A percentile compares a stretch with the other conserved stretches of the same genome.
Conservation (phyloP, 768 basidiomycete species). For the Leccinum subgranulosum region DNA sequence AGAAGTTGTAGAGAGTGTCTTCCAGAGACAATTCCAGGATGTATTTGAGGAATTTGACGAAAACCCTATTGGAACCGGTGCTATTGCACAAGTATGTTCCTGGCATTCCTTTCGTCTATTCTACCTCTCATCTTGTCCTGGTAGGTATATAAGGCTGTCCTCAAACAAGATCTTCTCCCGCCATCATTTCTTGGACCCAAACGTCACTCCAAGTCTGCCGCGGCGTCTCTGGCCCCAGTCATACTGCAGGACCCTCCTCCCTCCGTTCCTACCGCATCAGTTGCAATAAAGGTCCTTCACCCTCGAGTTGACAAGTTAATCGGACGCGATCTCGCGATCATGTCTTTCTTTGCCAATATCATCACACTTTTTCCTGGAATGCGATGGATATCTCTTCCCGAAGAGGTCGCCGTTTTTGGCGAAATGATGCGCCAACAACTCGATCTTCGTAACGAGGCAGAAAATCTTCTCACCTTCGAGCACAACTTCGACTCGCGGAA, state of each 20-base stretch:
- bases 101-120: slow-evolving; percentile 17
- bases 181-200: slow-evolving; percentile 80
- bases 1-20: slow-evolving; percentile 76
- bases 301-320: slow-evolving; percentile 82
- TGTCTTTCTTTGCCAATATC: slow-evolving; percentile 84
- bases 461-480: slow-evolving; percentile 84
- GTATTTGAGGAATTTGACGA: slow-evolving; percentile 91
- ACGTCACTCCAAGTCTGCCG: slow-evolving; percentile 45
- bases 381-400: slow-evolving; percentile 93
- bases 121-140: neutral
- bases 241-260: slow-evolving; percentile 55
- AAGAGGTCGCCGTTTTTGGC: slow-evolving; percentile 94
- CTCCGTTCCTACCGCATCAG: slow-evolving; percentile 76
- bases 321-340: slow-evolving; percentile 87
- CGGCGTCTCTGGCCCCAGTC: slow-evolving; percentile 52
- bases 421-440: slow-evolving; percentile 95
- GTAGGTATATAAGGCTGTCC: slow-evolving; percentile 85
- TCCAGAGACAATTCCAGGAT: slow-evolving; percentile 77
- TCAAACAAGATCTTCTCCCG: slow-evolving; percentile 82
- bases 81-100: slow-evolving; percentile 76
- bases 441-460: slow-evolving; percentile 85
- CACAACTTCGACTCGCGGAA: slow-evolving; percentile 77
- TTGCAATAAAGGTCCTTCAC: slow-evolving; percentile 96
- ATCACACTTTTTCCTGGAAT: slow-evolving; percentile 85
- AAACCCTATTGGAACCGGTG: slow-evolving; percentile 91